A percentile compares a stretch with the other conserved stretches of the same genome.
Evolutionary conservation across 345 rosid species (phyloP).

Genomic region (Geranium brycei): DNA sequence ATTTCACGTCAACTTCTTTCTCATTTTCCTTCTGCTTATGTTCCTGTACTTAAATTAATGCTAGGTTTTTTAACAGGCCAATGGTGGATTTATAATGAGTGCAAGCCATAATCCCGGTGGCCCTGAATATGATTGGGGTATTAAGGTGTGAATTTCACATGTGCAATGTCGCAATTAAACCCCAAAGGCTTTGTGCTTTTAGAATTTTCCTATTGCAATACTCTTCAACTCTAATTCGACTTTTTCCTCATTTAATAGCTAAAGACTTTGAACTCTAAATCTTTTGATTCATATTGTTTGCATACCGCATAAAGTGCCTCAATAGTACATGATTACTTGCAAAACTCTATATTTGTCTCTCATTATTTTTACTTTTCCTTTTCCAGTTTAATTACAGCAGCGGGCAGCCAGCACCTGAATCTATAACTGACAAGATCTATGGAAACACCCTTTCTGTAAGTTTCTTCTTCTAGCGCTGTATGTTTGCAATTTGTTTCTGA

Average conservation of each 20-base stretch:
- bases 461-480: not conserved
- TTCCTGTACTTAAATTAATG: not conserved
- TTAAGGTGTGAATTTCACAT: conserved; percentile 44
- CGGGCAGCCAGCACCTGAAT: conserved; percentile 90
- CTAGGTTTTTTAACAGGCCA: conserved; percentile 36
- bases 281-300: not conserved
- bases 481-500: conserved; percentile 6
- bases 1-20: not conserved
- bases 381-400: conserved; percentile 82
- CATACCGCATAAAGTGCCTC: not conserved
- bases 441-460: conserved; percentile 96
- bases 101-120: conserved; percentile 98
- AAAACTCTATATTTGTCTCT: not conserved
- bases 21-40: conserved; percentile 2
- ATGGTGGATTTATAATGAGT: conserved; percentile 94
- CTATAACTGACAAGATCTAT: conserved; percentile 85
- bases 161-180: not conserved
- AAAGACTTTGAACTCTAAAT: not conserved
- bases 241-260: not conserved
- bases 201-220: not conserved
- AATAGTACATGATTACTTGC: not conserved
- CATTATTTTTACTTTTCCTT: conserved; percentile 3
- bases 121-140: conserved; percentile 91
- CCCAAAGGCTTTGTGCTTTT: not conserved
- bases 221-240: not conserved